Base-by-base conservation (phyloP, 257 asterid species). In the Ehretia macrophylla region DNA sequence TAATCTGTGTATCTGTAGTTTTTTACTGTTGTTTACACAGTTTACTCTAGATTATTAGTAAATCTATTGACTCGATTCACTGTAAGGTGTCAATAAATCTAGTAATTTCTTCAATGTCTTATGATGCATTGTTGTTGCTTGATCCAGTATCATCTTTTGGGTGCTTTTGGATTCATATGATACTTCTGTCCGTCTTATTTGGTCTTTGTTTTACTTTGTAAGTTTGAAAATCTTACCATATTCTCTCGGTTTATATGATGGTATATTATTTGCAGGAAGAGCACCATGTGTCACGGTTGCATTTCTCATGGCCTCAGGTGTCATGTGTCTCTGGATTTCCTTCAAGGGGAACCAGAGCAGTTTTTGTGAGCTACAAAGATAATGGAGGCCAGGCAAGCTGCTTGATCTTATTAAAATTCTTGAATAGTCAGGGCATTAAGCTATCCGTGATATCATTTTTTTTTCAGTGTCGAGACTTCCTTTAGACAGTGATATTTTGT, bases 231-330 rank as follows among this genome's bases (percentile, higher is more conserved):
- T 53, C 32, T 49, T 39, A 49, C 19, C 57, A 35, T 35, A 12
- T 46, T 57, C 60, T 44, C 20, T 22, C 9, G 14, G 32, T 69
- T 46, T 54, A 44, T 61, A 32, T 56, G 35, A 70, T 60, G 56
- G 20, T 67, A 56, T 27, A 59, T 58, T 13, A n/a, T 72, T 51
- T 73, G 63, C 85, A 88, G 99, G 99, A 92, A 81, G 95, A 86
- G 79, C 99, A 88, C 70, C 76, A 59, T 60, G 59, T 88, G 63
- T 81, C 87, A 17, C 72, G 68, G 79, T 66, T 92, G 76, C 81
- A 79, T 68, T 82, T 88, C 80, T 75, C 97, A 10, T 83, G 97
- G 94, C 96, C 99, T 69, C 96, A 86, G 74, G 84, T 86, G 48
- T 78, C 88, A 14, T 88, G 97, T 68, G 57, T 79, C 17, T 74